Conservation (phyloP, 257 asterid genomes). For the Voacanga thouarsii region DNA sequence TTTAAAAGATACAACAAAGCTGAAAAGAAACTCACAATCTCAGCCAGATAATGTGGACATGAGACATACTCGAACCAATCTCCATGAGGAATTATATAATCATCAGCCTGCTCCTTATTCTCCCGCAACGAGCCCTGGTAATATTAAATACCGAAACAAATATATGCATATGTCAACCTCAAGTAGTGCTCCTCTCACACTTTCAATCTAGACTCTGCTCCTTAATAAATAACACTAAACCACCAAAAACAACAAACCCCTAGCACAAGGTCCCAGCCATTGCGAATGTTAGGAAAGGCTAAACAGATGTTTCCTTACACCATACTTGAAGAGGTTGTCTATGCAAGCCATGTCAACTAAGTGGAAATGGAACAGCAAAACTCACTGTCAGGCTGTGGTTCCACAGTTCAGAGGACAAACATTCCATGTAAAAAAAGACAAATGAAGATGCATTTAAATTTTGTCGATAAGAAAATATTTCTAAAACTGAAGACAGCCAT, state of each 20-base stretch:
- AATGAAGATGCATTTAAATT: not conserved
- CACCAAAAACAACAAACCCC: not conserved
- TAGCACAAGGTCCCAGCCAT: not conserved
- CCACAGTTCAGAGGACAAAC: not conserved
- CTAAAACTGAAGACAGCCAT: not conserved
- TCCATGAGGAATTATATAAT: conserved; percentile 66
- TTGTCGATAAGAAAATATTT: too few species aligned
- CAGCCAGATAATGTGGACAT: conserved; percentile 91
- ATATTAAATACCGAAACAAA: not conserved
- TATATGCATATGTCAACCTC: not conserved
- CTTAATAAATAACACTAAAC: not conserved
- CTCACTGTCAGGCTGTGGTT: not conserved
- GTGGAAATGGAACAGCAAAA: not conserved
- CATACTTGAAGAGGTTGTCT: not conserved
- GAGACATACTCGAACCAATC: conserved; percentile 95
- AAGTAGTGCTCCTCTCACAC: not conserved
- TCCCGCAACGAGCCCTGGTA: conserved; percentile 70
- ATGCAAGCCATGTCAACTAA: not conserved
- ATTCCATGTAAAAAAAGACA: not conserved
- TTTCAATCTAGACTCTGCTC: not conserved
- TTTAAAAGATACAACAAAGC: not conserved
- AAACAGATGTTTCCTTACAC: not conserved
- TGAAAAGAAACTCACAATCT: conserved; percentile 50
- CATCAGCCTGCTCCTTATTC: conserved; percentile 31
- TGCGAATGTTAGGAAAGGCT: not conserved